A percentile compares a stretch with the other conserved stretches of the same genome.
Evolutionary conservation across 805 yeast genomes (phyloP).

Genomic region (Ogataea naganishii): DNA sequence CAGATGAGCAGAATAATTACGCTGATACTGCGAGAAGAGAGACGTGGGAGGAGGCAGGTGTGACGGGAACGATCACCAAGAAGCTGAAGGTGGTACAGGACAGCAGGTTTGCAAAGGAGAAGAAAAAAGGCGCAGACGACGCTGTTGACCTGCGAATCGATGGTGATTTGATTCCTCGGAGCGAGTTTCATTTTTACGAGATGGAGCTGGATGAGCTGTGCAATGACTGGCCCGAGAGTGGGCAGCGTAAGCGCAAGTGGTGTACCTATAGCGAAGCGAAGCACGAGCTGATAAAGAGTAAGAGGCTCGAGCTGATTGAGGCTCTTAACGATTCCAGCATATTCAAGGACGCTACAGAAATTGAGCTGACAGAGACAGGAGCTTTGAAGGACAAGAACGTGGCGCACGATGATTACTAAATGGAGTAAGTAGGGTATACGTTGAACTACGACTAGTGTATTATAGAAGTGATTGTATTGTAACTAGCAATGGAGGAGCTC

Average conservation of each 20-base stretch:
- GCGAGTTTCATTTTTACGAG: constrained; percentile 88
- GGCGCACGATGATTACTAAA: constrained; percentile 2
- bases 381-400: not conserved
- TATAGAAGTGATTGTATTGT: too few relatives aligned
- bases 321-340: constrained; percentile 55
- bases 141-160: constrained; percentile 15
- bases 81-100: constrained; percentile 65
- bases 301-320: constrained; percentile 58
- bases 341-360: constrained; percentile 22
- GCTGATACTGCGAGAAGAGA: constrained; percentile 65
- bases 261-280: constrained; percentile 60
- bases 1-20: constrained; percentile 53
- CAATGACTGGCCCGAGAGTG: constrained; percentile 68
- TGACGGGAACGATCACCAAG: constrained; percentile 49
- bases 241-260: constrained; percentile 64
- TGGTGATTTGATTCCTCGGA: constrained; percentile 40
- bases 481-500: not conserved
- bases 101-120: constrained; percentile 17
- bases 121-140: constrained; percentile 4
- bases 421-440: too few relatives aligned
- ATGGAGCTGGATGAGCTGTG: constrained; percentile 50
- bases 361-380: not conserved
- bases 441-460: not conserved
- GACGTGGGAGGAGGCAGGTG: constrained; percentile 98
- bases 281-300: constrained; percentile 44